phyloP scores from a whole-genome alignment of 345 rosid species.

The Nasturtium officinale region DNA sequence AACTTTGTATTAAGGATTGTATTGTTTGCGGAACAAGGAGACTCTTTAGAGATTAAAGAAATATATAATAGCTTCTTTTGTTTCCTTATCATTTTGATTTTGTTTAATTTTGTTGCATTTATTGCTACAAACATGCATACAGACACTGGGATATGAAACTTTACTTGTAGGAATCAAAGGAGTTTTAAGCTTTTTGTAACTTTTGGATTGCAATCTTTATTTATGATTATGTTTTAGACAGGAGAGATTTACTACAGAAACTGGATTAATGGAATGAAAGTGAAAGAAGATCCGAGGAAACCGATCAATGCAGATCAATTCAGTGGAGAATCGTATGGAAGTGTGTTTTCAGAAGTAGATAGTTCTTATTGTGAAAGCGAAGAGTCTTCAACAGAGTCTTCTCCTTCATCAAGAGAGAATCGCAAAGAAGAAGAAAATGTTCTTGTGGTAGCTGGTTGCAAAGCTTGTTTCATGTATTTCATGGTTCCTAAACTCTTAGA shows the following conservation, averaged over 20 bases:
- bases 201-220: not conserved
- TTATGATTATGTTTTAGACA: constrained; percentile 50
- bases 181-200: not conserved
- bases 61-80: constrained; percentile 12
- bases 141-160: not conserved
- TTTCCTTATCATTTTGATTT: constrained; percentile 15
- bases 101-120: constrained; percentile 42
- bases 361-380: constrained; percentile 67
- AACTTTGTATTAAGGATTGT: constrained; percentile 35
- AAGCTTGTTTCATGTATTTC: constrained; percentile 87
- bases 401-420: constrained; percentile 51
- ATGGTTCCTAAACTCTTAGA: constrained; percentile 83
- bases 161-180: not conserved
- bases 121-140: constrained; percentile 26
- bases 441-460: constrained; percentile 93
- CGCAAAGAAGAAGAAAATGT: constrained; percentile 49
- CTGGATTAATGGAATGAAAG: constrained; percentile 76
- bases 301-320: constrained; percentile 15
- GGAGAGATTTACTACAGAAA: constrained; percentile 85
- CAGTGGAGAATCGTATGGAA: constrained; percentile 46
- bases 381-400: constrained; percentile 70
- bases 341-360: constrained; percentile 53
- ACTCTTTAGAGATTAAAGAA: not conserved
- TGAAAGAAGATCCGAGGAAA: constrained; percentile 65
- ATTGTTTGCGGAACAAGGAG: constrained; percentile 42